phyloP scores from a whole-genome alignment of 805 yeast genomes.

The Saturnispora dispora region DNA sequence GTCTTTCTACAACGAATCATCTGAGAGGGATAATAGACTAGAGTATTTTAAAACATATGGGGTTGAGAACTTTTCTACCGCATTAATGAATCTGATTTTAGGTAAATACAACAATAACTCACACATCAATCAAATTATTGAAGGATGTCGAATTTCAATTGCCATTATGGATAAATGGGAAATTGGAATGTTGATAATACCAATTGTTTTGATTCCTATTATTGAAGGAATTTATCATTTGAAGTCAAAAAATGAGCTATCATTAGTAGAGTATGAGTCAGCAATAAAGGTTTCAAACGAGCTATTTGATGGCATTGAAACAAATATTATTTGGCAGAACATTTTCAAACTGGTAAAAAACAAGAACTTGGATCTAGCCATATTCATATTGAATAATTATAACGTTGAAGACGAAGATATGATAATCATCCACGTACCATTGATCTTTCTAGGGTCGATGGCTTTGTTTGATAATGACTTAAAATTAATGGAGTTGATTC shows the following conservation, averaged over 20 bases:
- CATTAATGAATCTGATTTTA: constrained; percentile 42
- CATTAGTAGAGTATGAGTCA: constrained; percentile 30
- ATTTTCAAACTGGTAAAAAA: constrained; percentile 36
- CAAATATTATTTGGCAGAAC: constrained; percentile 67
- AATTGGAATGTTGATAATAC: constrained; percentile 67
- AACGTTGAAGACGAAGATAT: constrained; percentile 83
- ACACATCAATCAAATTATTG: constrained; percentile 29
- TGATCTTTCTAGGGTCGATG: constrained; percentile 39
- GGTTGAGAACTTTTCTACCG: constrained; percentile 37
- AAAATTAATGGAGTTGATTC: constrained; percentile 34
- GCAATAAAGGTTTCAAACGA: constrained; percentile 50
- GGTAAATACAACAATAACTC: constrained; percentile 22
- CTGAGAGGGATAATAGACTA: constrained; percentile 25
- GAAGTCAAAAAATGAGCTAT: constrained; percentile 14
- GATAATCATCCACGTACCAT: constrained; percentile 65
- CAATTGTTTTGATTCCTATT: constrained; percentile 58
- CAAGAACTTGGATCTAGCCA: constrained; percentile 39
- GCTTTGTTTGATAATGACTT: constrained; percentile 28
- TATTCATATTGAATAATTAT: constrained; percentile 55
- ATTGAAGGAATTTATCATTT: constrained; percentile 36
- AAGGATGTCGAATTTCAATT: constrained; percentile 54
- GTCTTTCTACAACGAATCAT: constrained; percentile 7
- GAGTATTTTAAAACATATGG: constrained; percentile 59
- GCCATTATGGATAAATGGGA: constrained; percentile 93
- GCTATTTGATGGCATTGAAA: constrained; percentile 82